phyloP scores from a whole-genome alignment of 352 stramenopile species.

The Pythium dissotocum region DNA sequence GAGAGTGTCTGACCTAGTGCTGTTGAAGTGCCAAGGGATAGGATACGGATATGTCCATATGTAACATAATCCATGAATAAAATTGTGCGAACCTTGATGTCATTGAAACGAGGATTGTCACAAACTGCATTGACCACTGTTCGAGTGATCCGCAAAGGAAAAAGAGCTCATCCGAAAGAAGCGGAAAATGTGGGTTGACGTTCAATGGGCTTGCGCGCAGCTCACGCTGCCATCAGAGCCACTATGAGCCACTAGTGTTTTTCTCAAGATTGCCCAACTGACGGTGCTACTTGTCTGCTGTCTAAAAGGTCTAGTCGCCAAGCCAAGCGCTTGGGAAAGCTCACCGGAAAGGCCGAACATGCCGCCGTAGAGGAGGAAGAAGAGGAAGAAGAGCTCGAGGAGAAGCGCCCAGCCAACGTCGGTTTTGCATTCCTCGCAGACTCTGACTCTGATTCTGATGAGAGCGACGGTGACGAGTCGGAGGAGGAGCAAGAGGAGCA shows the following conservation, averaged over 20 bases:
- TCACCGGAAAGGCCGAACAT: constrained; percentile 38
- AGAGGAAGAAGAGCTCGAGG: constrained; percentile 47
- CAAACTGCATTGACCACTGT: neutral
- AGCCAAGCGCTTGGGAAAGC: constrained; percentile 61
- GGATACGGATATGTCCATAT: neutral
- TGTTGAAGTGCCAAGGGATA: neutral
- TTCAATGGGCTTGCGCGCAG: neutral
- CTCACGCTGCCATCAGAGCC: neutral
- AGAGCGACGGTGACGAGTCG: constrained; percentile 30
- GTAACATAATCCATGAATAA: constrained; percentile 5
- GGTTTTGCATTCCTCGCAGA: constrained; percentile 76
- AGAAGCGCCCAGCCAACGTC: constrained; percentile 51
- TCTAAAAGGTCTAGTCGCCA: constrained; percentile 71
- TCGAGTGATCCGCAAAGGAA: neutral
- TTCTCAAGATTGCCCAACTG: neutral
- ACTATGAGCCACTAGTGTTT: neutral
- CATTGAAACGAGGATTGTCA: constrained; percentile 16
- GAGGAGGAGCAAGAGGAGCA: constrained; percentile 35
- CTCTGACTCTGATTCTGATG: constrained; percentile 59
- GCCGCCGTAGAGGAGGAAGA: constrained; percentile 32
- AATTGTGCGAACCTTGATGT: neutral
- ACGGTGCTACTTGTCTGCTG: neutral
- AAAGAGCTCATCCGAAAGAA: neutral
- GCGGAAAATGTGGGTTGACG: constrained; percentile 21
- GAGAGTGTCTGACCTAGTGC: too few relatives aligned